Conservation (phyloP, 345 rosid species). For the Salix purpurea region DNA sequence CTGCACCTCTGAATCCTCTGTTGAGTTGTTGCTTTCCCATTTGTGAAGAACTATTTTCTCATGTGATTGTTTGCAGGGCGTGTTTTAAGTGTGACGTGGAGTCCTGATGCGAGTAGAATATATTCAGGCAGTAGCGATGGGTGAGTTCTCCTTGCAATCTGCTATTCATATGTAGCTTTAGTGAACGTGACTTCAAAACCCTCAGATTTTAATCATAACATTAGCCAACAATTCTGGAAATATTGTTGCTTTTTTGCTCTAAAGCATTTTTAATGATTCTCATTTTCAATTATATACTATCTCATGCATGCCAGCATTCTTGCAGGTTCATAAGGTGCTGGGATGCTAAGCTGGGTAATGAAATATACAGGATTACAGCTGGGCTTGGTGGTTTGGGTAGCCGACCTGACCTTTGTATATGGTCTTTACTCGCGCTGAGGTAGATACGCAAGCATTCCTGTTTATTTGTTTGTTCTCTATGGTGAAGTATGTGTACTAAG, state of each 20-base stretch:
- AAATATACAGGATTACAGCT: slow-evolving; percentile 76
- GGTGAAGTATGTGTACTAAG: neutral
- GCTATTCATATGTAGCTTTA: neutral
- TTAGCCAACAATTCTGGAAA: neutral
- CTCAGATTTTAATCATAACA: neutral
- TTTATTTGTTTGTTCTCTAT: neutral
- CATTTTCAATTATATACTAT: neutral
- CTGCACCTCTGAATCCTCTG: slow-evolving; percentile 23
- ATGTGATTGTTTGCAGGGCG: slow-evolving; percentile 52
- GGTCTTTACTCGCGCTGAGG: slow-evolving; percentile 90
- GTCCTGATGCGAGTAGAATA: slow-evolving; percentile 51
- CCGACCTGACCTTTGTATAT: slow-evolving; percentile 67
- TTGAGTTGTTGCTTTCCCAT: slow-evolving; percentile 9
- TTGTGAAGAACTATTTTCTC: slow-evolving; percentile 9
- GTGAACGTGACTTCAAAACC: neutral
- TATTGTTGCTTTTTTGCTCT: neutral
- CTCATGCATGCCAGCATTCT: slow-evolving; percentile 10
- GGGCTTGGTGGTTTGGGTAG: slow-evolving; percentile 74
- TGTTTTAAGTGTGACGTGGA: slow-evolving; percentile 71
- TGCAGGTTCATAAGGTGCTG: slow-evolving; percentile 90
- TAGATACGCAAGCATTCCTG: slow-evolving; percentile 15
- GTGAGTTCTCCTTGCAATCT: slow-evolving; percentile 38
- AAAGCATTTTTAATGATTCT: neutral
- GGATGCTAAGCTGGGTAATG: slow-evolving; percentile 61
- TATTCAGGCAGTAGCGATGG: slow-evolving; percentile 94